A percentile compares a stretch with the other conserved stretches of the same genome.
These are phyloP conservation scores for Wickerhamiella slavikovae DNA, from an alignment of 805 yeast genomes.

Conservation along the genomic window DNA sequence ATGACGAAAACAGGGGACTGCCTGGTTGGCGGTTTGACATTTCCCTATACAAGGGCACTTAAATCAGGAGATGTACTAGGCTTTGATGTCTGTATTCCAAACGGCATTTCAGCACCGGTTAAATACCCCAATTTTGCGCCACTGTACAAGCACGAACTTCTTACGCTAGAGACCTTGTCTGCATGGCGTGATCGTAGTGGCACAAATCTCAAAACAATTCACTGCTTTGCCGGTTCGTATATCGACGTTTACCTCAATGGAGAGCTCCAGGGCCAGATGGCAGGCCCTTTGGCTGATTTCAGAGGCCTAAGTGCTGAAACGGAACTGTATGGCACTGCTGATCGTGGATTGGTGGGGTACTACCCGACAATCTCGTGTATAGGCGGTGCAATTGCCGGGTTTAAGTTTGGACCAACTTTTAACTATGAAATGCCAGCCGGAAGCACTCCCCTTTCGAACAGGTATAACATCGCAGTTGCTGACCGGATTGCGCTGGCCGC, in stretches of 20 bases:
- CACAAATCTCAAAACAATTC: slow-evolving; percentile 38
- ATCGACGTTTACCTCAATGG: slow-evolving; percentile 69
- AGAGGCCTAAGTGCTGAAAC: too few species aligned
- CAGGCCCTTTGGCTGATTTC: slow-evolving; percentile 49
- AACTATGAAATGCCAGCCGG: slow-evolving; percentile 7
- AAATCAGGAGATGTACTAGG: slow-evolving; percentile 70
- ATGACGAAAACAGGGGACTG: too few species aligned
- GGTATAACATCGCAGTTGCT: slow-evolving; percentile 49
- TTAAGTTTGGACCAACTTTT: slow-evolving; percentile 52
- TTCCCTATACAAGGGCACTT: too few species aligned
- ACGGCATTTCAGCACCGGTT: slow-evolving; percentile 9
- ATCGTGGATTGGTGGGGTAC: slow-evolving; percentile 78
- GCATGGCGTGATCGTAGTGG: slow-evolving; percentile 46
- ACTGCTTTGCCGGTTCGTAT: slow-evolving; percentile 33
- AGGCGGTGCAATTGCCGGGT: slow-evolving; percentile 51
- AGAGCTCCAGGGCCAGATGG: slow-evolving; percentile 36
- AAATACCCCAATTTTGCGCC: too few species aligned
- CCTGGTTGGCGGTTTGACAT: slow-evolving; percentile 54
- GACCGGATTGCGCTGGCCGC: slow-evolving; percentile 73
- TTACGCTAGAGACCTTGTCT: slow-evolving; percentile 74
- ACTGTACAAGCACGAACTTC: slow-evolving; percentile 55
- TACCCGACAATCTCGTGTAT: slow-evolving; percentile 78
- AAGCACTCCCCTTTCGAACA: slow-evolving; percentile 31
- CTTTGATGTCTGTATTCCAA: slow-evolving; percentile 49
- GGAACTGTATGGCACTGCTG: slow-evolving; percentile 24